Conservation (phyloP, 2,329 filamentous ascomycete species). For the Aspergillus sp. region DNA sequence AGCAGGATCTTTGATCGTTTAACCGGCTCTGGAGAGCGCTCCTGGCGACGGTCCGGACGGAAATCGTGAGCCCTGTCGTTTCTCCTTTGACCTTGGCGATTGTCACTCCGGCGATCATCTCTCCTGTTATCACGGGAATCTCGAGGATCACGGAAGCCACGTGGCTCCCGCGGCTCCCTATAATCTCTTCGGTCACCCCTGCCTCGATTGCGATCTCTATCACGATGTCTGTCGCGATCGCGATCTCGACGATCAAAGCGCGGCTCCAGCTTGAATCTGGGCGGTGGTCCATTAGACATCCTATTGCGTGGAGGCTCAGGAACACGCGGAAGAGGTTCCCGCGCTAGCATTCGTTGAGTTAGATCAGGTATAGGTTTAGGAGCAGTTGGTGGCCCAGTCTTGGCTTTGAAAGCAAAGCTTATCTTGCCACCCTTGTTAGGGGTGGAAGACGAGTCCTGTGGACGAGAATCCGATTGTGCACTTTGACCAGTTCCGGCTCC, state of each 20-base stretch:
- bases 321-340: conserved; percentile 39
- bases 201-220: conserved; percentile 32
- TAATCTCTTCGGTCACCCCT: conserved; percentile 37
- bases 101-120: conserved; percentile 43
- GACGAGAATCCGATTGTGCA: conserved; percentile 56
- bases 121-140: conserved; percentile 31
- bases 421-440: conserved; percentile 67
- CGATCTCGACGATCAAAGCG: conserved; percentile 41
- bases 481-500: conserved; percentile 44
- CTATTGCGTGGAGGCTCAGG: conserved; percentile 39
- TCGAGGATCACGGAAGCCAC: conserved; percentile 29
- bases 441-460: conserved; percentile 56
- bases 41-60: conserved; percentile 49
- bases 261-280: conserved; percentile 42
- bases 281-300: conserved; percentile 36
- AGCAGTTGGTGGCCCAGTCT: conserved; percentile 58
- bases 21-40: conserved; percentile 47
- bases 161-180: conserved; percentile 24
- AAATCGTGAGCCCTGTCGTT: conserved; percentile 34
- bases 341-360: conserved; percentile 46
- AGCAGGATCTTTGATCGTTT: conserved; percentile 67
- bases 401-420: conserved; percentile 90
- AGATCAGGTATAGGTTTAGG: conserved; percentile 53
- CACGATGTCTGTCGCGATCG: conserved; percentile 37
- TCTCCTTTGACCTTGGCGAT: conserved; percentile 39